Conservation (phyloP, 2,329 filamentous ascomycete species). For the Fusarium nygamai region DNA sequence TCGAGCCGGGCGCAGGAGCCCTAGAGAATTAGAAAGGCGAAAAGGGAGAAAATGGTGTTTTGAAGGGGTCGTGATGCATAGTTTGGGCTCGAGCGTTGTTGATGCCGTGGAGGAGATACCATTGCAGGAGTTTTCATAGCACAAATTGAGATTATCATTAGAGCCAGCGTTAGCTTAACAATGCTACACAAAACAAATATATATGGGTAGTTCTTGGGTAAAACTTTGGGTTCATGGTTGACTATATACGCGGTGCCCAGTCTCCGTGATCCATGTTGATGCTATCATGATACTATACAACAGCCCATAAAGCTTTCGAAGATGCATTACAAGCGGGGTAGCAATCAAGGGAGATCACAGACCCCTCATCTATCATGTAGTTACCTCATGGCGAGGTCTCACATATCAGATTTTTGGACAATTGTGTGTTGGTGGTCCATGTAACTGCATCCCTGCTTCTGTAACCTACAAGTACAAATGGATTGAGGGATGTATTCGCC, state of each 20-base stretch:
- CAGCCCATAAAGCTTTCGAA: neutral
- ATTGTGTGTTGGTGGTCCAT: neutral
- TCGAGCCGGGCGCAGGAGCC: conserved; percentile 26
- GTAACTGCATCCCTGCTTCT: neutral
- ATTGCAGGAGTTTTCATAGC: neutral
- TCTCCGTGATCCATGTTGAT: neutral
- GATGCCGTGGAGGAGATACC: conserved; percentile 24
- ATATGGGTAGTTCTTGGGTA: neutral
- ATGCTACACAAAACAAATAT: neutral
- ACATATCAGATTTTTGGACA: neutral
- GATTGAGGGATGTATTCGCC: neutral
- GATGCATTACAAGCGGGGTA: neutral
- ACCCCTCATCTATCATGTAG: neutral
- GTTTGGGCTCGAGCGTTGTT: neutral
- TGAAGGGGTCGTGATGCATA: neutral
- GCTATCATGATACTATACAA: neutral
- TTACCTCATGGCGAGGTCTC: neutral
- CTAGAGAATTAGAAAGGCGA: neutral
- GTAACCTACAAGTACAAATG: no score
- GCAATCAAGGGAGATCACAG: neutral
- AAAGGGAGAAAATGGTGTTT: neutral
- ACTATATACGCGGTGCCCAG: neutral
- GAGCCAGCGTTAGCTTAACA: neutral
- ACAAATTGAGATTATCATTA: conserved; percentile 1
- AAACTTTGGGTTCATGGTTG: neutral